These are phyloP conservation scores for Marchantia paleacea DNA, from an alignment of 225 moss, liverwort and hornwort genomes.

Conservation along the genomic window DNA sequence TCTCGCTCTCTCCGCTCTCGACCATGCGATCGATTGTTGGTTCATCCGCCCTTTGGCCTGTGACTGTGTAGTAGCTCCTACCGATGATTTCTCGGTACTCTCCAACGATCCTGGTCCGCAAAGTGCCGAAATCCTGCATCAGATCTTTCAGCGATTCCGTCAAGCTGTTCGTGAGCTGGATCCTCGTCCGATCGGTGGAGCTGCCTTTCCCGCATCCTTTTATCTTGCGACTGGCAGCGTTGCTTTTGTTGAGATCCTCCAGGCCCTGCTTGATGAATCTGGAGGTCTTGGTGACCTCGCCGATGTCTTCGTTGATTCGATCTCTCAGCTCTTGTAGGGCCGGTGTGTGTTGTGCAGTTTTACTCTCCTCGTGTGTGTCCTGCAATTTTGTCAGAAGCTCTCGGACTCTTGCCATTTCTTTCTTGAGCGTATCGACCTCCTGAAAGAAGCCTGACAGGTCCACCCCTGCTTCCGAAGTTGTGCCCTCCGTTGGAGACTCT, in stretches of 20 bases:
- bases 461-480: neutral
- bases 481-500: neutral
- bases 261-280: slow-evolving; percentile 26
- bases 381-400: slow-evolving; percentile 32
- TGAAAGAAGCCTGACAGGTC: slow-evolving; percentile 28
- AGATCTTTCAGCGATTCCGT: slow-evolving; percentile 24
- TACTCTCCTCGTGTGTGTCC: slow-evolving; percentile 35
- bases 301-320: slow-evolving; percentile 36
- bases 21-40: slow-evolving; percentile 33
- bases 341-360: slow-evolving; percentile 24
- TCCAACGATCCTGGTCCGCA: slow-evolving; percentile 28
- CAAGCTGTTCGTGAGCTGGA: slow-evolving; percentile 28
- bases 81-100: slow-evolving; percentile 38
- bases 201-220: slow-evolving; percentile 24
- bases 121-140: slow-evolving; percentile 30
- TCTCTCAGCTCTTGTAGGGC: slow-evolving; percentile 33
- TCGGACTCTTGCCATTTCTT: slow-evolving; percentile 29
- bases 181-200: slow-evolving; percentile 31
- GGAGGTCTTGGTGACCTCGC: slow-evolving; percentile 24
- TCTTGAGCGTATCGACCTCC: slow-evolving; percentile 26
- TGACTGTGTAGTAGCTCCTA: slow-evolving; percentile 38
- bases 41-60: slow-evolving; percentile 35
- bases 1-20: slow-evolving; percentile 43
- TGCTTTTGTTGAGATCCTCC: slow-evolving; percentile 32
- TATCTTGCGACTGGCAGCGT: slow-evolving; percentile 26